Conservation (phyloP, 1,139 yeast genomes). For the Pichia sp. region DNA sequence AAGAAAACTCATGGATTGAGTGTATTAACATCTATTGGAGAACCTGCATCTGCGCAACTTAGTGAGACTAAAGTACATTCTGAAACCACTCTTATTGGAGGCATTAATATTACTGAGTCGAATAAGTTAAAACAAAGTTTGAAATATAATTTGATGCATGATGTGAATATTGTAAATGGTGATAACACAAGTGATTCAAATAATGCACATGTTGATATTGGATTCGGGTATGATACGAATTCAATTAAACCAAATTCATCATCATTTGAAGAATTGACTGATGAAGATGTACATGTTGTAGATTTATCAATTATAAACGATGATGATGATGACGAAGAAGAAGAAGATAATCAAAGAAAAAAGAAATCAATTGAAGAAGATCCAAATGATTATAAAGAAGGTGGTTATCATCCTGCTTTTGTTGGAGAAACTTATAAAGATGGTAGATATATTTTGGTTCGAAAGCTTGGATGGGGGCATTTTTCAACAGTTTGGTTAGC, state of each 20-base stretch:
- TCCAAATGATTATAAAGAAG: slow-evolving; percentile 63
- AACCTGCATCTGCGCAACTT: slow-evolving; percentile 12
- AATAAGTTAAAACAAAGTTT: slow-evolving; percentile 14
- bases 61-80: slow-evolving; percentile 13
- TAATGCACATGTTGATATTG: background rate
- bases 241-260: background rate
- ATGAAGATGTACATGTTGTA: slow-evolving; percentile 18
- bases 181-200: background rate
- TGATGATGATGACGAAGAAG: slow-evolving; percentile 21
- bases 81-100: slow-evolving; percentile 3
- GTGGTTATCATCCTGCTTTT: slow-evolving; percentile 84
- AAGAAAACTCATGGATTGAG: slow-evolving; percentile 16
- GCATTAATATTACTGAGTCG: background rate
- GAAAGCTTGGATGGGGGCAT: slow-evolving; percentile 91
- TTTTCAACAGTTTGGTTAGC: slow-evolving; percentile 89
- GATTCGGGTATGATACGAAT: background rate
- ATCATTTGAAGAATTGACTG: background rate
- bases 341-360: slow-evolving; percentile 15
- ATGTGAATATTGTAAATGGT: background rate
- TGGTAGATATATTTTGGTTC: slow-evolving; percentile 56
- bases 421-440: slow-evolving; percentile 67
- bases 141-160: slow-evolving; percentile 13
- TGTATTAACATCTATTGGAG: slow-evolving; percentile 14
- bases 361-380: slow-evolving; percentile 52
- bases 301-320: slow-evolving; percentile 14